A percentile compares a stretch with the other conserved stretches of the same genome.
These are phyloP conservation scores for Xerocomus amazonicus DNA, from an alignment of 1,284 basidiomycete species.

Conservation along the genomic window DNA sequence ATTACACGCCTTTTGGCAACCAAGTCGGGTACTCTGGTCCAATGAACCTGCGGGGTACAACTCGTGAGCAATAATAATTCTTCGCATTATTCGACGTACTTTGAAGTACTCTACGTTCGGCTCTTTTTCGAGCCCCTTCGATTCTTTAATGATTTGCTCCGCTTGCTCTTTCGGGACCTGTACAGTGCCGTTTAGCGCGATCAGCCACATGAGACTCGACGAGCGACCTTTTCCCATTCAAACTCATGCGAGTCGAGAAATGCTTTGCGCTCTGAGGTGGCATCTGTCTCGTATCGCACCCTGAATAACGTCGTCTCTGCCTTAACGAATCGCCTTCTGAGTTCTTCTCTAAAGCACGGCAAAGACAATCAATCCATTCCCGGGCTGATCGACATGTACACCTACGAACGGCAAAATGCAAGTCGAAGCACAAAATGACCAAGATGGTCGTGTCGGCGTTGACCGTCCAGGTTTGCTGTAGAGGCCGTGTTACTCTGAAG, in stretches of 20 bases:
- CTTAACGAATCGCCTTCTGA: conserved; percentile 86
- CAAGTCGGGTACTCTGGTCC: conserved; percentile 93
- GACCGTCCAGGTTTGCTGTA: conserved; percentile 48
- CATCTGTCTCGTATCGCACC: conserved; percentile 78
- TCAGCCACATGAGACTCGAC: background rate
- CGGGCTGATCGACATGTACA: conserved; percentile 21
- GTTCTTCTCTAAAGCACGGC: conserved; percentile 68
- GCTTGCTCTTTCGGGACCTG: conserved; percentile 67
- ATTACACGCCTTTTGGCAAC: conserved; percentile 84
- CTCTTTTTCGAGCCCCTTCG: conserved; percentile 39
- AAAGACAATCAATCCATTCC: background rate
- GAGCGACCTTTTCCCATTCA: conserved; percentile 69
- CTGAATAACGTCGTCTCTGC: conserved; percentile 86
- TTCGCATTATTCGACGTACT: conserved; percentile 35
- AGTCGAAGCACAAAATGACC: conserved; percentile 94
- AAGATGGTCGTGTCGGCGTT: conserved; percentile 85
- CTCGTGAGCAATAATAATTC: background rate
- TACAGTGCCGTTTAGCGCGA: conserved; percentile 4
- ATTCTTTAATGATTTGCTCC: conserved; percentile 44
- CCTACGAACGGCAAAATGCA: conserved; percentile 94
- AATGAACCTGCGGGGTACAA: conserved; percentile 48
- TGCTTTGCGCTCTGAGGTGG: conserved; percentile 53
- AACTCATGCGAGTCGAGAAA: conserved; percentile 81
- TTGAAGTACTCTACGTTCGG: conserved; percentile 57
- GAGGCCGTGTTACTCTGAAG: conserved; percentile 61